Conservation (phyloP, 768 basidiomycete species). For the Rhizopogon salebrosus region DNA sequence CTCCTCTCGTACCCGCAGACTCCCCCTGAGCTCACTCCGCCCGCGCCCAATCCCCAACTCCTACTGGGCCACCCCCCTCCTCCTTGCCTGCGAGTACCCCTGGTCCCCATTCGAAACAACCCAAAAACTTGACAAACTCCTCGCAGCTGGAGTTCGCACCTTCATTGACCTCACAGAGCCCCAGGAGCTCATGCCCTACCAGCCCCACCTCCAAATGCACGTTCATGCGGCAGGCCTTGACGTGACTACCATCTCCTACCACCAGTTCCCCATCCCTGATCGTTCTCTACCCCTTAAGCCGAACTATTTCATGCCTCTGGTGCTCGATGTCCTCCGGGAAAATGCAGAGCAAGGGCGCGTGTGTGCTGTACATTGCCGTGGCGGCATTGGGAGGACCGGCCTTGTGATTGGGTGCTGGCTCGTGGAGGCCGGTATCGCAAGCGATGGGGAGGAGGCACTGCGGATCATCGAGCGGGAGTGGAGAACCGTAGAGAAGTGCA, state of each 20-base stretch:
- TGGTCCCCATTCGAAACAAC: constrained; percentile 54
- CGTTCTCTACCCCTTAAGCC: constrained; percentile 56
- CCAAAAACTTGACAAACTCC: constrained; percentile 71
- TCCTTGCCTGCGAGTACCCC: constrained; percentile 80
- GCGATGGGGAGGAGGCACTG: constrained; percentile 61
- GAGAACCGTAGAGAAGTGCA: constrained; percentile 75
- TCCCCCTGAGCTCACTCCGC: constrained; percentile 1
- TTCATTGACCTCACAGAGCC: constrained; percentile 83
- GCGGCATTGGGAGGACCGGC: constrained; percentile 68
- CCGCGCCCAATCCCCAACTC: constrained; percentile 75
- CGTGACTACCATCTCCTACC: constrained; percentile 55
- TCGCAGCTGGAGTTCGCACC: constrained; percentile 68
- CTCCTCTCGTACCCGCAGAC: background rate
- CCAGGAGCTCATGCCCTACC: constrained; percentile 70
- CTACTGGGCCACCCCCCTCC: constrained; percentile 72
- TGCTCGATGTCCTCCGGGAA: constrained; percentile 55
- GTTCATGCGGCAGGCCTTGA: constrained; percentile 54
- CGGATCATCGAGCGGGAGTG: constrained; percentile 62
- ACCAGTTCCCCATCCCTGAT: constrained; percentile 76
- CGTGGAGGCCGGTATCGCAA: constrained; percentile 57
- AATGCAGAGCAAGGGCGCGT: constrained; percentile 55
- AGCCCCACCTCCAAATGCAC: constrained; percentile 46
- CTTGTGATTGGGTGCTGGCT: constrained; percentile 73
- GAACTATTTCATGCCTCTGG: constrained; percentile 49
- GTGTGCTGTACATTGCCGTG: constrained; percentile 74